These are phyloP conservation scores for Carex pumila DNA, from an alignment of 176 grass and related monocot genomes.

Conservation along the genomic window DNA sequence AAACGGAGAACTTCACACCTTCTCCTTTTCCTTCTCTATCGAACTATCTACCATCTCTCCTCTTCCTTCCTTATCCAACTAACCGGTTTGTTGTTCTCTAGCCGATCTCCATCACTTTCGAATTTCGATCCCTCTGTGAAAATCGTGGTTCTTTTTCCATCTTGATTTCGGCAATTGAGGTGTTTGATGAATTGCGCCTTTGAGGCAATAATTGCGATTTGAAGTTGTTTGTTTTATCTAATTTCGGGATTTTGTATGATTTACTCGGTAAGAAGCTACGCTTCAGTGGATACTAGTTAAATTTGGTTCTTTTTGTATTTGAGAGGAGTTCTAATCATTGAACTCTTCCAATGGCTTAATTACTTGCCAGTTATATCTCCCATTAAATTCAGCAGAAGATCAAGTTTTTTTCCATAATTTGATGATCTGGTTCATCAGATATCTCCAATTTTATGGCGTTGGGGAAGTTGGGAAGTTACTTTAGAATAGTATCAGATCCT, in stretches of 20 bases:
- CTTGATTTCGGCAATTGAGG: neutral
- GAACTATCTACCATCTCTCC: neutral
- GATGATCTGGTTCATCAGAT: neutral
- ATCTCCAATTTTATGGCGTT: slow-evolving; percentile 50
- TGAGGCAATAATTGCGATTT: neutral
- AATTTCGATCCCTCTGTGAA: neutral
- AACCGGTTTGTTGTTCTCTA: neutral
- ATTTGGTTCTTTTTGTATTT: neutral
- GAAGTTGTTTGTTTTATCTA: neutral
- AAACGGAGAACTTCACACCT: neutral
- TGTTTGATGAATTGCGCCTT: slow-evolving; percentile 12
- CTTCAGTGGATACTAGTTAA: neutral
- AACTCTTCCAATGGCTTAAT: neutral
- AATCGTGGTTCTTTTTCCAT: neutral
- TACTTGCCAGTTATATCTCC: neutral
- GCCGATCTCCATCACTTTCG: neutral
- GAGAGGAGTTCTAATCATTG: slow-evolving; percentile 1
- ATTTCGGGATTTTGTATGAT: neutral
- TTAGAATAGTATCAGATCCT: slow-evolving; percentile 52
- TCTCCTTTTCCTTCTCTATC: neutral
- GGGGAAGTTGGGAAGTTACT: slow-evolving; percentile 50
- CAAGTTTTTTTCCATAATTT: neutral
- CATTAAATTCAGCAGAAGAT: neutral
- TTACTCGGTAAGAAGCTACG: neutral
- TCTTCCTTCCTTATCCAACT: neutral